Percentiles rank a stretch among this genome's conserved stretches.
Evolutionary conservation across 352 stramenopile genomes (phyloP).

Genomic region (Globisporangium abappressorium): DNA sequence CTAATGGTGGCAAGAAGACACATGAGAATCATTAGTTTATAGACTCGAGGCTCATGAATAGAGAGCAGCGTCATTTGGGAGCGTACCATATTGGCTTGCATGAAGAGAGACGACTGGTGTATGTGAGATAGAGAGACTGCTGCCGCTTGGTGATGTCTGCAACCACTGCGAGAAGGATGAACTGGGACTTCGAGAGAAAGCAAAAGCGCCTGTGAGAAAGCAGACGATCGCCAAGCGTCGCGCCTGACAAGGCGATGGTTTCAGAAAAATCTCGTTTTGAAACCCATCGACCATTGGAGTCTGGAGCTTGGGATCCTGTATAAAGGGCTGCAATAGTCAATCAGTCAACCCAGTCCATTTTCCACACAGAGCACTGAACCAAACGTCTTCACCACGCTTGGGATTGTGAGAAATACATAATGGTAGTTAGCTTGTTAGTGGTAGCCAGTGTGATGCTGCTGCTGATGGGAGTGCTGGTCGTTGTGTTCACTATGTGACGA

Average conservation of each 20-base stretch:
- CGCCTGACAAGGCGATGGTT: constrained; percentile 5
- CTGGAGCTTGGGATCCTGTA: not conserved
- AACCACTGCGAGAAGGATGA: not conserved
- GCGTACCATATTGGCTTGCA: not conserved
- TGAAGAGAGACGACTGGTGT: not conserved
- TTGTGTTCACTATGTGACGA: not conserved
- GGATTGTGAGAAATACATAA: too few species aligned
- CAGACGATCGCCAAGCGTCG: constrained; percentile 5
- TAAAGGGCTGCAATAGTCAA: not conserved
- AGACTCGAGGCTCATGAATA: not conserved
- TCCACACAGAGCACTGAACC: not conserved
- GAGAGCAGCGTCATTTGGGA: not conserved
- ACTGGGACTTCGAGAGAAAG: not conserved
- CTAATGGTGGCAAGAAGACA: constrained; percentile 23
- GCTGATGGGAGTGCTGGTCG: not conserved
- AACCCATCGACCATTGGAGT: not conserved
- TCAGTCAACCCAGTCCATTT: not conserved
- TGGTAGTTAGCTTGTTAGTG: not conserved
- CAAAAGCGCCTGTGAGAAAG: too few species aligned
- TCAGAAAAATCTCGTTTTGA: constrained; percentile 6
- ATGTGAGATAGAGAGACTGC: not conserved
- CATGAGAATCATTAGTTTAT: not conserved
- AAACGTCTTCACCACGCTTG: not conserved
- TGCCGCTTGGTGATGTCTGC: not conserved
- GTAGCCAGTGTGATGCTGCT: not conserved